Evolutionary conservation across 169 alveolate species (phyloP).

Genomic region (Theileria luwenshuni): DNA sequence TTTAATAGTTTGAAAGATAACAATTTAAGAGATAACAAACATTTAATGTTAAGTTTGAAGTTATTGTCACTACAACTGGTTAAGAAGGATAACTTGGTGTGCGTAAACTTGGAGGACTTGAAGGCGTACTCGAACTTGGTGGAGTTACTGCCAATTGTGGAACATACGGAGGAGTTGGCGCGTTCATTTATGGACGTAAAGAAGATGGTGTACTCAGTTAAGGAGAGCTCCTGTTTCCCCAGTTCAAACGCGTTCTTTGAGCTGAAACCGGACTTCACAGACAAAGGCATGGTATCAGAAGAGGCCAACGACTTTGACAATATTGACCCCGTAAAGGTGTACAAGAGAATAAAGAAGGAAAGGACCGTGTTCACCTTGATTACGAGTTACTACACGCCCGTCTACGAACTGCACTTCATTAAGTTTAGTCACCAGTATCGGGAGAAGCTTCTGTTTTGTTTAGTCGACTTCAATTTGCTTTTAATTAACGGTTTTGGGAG

Average conservation of each 20-base stretch:
- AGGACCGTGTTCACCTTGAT: not conserved
- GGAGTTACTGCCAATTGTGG: not conserved
- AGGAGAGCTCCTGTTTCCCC: conserved; percentile 2
- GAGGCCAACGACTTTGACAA: conserved; percentile 9
- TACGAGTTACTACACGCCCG: conserved; percentile 7
- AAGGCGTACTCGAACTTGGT: not conserved
- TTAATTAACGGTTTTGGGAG: not conserved
- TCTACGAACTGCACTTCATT: not conserved
- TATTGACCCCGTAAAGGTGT: not conserved
- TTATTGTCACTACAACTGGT: not conserved
- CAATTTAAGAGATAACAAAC: not conserved
- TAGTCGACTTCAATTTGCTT: not conserved
- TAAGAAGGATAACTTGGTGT: not conserved
- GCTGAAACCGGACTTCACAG: conserved; percentile 1
- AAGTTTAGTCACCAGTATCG: not conserved
- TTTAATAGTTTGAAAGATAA: too few species aligned
- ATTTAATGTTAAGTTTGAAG: not conserved
- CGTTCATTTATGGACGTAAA: not conserved
- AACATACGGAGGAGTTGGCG: not conserved
- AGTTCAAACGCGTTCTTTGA: not conserved
- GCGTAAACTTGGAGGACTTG: not conserved
- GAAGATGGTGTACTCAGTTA: not conserved
- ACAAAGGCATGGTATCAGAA: not conserved
- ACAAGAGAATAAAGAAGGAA: not conserved
- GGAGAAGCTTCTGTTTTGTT: not conserved